A percentile compares a stretch with the other conserved stretches of the same genome.
phyloP scores from a whole-genome alignment of 768 basidiomycete species.

The Hydnomerulius pinastri region DNA sequence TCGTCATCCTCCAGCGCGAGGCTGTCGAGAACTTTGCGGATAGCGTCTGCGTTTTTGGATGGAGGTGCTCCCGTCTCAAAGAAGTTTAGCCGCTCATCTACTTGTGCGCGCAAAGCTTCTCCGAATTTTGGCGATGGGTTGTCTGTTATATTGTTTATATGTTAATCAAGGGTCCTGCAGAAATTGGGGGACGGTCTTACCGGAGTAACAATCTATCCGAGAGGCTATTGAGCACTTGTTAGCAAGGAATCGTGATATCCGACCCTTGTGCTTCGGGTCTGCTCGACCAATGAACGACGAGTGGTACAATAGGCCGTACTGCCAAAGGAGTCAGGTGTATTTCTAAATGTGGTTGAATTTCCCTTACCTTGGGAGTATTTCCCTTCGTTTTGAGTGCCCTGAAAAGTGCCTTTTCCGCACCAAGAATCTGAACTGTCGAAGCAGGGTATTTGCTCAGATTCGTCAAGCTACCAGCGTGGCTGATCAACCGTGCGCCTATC shows the following conservation, averaged over 20 bases:
- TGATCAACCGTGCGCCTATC: slow-evolving; percentile 90
- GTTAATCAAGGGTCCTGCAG: background rate
- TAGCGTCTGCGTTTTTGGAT: slow-evolving; percentile 89
- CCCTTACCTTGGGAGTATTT: slow-evolving; percentile 87
- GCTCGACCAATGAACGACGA: slow-evolving; percentile 96
- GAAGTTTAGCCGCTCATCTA: slow-evolving; percentile 92
- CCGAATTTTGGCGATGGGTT: slow-evolving; percentile 91
- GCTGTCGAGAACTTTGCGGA: slow-evolving; percentile 82
- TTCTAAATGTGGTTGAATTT: background rate
- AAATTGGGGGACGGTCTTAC: slow-evolving; percentile 35
- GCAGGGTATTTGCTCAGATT: slow-evolving; percentile 98
- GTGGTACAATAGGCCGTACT: slow-evolving; percentile 99
- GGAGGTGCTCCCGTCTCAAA: slow-evolving; percentile 92
- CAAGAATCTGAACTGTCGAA: slow-evolving; percentile 96
- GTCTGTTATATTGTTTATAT: slow-evolving; percentile 41
- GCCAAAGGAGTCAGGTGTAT: background rate
- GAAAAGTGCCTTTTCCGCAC: slow-evolving; percentile 98
- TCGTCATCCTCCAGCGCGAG: slow-evolving; percentile 71
- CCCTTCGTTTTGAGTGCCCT: slow-evolving; percentile 97
- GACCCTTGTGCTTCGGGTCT: slow-evolving; percentile 91
- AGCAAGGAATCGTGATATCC: slow-evolving; percentile 97
- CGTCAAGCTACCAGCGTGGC: slow-evolving; percentile 94
- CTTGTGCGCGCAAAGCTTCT: slow-evolving; percentile 89
- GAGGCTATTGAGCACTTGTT: slow-evolving; percentile 99
- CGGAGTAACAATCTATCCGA: slow-evolving; percentile 92